Base-by-base conservation (phyloP, 2,329 filamentous ascomycete species). In the Metarhizium rileyi region DNA sequence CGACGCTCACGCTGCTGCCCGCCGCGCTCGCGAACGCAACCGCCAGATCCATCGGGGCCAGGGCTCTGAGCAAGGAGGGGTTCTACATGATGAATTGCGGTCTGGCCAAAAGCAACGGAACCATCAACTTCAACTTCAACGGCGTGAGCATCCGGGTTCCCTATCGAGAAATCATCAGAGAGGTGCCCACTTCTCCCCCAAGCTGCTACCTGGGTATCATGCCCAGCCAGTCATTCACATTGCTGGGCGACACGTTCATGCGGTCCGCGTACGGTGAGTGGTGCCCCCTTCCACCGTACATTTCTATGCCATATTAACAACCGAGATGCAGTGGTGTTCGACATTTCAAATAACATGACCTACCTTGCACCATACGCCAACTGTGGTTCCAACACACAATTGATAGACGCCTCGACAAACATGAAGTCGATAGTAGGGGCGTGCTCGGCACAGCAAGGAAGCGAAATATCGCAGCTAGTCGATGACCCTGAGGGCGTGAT, bases 1-100 rank as follows among this genome's bases (percentile, higher is more conserved):
- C 81, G 23, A 86, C 81, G 14, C 70, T 87, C 58, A 84, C 78
- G 46, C 77, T 87, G 49, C 70, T 89, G 2, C 85, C 85, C 1
- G 66, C 76, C 49, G 61, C 63, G 20, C 65, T 87, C 28, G 76
- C 76, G 40, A 58, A 65, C n/a, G 54, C 59, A 40, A 73, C 82
- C 28, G 74, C 73, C 20, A 58, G 63, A 22, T 73, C 76, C 54
- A 74, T 81, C 48, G 74, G 73, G 10, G 69, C 70, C 3, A 50
- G 60, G 0, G 57, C 59, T 1, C 56, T 65, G 45, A 69, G 70
- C 54, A 49, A 52, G 44, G 68, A 66, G 51, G 72, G 69, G 51
- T 77, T 73, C 61, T 78, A 69, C 59, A 56, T 56, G 3, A 68
- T 76, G 8, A 68, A 71, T 60, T 79, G 76, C 60, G 56, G 55